Base-by-base conservation (phyloP, 441 rosid species). In the Euphorbia corollata region DNA sequence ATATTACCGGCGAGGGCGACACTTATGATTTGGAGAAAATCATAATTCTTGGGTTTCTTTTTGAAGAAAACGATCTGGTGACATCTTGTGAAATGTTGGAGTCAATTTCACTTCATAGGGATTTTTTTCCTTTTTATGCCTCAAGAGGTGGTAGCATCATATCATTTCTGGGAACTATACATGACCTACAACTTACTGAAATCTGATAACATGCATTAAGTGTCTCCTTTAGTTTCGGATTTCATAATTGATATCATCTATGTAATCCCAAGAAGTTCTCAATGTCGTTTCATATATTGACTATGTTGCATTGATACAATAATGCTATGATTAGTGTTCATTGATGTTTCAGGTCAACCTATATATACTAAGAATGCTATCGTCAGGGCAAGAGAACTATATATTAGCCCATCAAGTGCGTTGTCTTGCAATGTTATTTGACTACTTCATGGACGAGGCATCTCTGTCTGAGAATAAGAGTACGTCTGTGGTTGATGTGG, bases 341-440 rank as follows among this genome's bases (percentile, higher is more conserved):
- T 75, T 63, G 24, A 56, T 54, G 45, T 71, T 36, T 64, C 54
- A 94, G 99, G 90, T 91, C 67, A 94, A 91, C 68, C 91, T 87
- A 78, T 84, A 88, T 68, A 84, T 87, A 71, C 63, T 91, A 45
- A 87, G 85, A 80, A 80, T 83, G 80, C 62, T 87, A 67, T 85
- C 97, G 56, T 68, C 43, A 16, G 86, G 78, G 74, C 83, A 86
- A 78, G 87, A 85, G 73, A 81, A 88, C 73, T 64, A 80, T 68
- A 73, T 77, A 45, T 65, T 94, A 67, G 81, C 86, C 56, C 96
- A 91, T 76, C 97, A 94, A 75, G 84, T 86, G 71, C 74, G 68
- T 56, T 91, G 80, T 74, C 88, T 91, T 27, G 97, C 90, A n/a
- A 82, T 91, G 96, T 62, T 91, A 75, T 86, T 91, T 19, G 97